Evolutionary conservation across 306 rosid genomes (phyloP).

Genomic region (Inga laurina): DNA sequence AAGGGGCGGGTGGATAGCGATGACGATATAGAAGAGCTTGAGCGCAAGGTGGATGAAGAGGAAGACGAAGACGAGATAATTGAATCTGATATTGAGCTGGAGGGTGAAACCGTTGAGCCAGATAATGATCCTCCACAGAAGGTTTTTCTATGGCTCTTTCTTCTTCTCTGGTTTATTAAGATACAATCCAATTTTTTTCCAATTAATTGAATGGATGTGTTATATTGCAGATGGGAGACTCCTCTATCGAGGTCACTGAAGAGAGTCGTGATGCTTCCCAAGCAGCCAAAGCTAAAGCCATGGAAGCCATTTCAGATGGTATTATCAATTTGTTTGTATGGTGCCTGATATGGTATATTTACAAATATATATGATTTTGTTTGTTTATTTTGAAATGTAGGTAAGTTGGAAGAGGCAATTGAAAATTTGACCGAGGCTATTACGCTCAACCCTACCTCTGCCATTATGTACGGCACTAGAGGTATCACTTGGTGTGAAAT

Average conservation of each 20-base stretch:
- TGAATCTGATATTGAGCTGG: slow-evolving; percentile 86
- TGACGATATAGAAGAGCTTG: slow-evolving; percentile 60
- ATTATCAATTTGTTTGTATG: background rate
- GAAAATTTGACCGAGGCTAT: slow-evolving; percentile 77
- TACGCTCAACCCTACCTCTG: slow-evolving; percentile 78
- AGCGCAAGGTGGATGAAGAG: slow-evolving; percentile 52
- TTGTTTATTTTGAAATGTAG: slow-evolving; percentile 41
- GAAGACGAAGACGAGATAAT: slow-evolving; percentile 79
- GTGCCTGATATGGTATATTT: background rate
- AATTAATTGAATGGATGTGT: background rate
- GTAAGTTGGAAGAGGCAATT: slow-evolving; percentile 74
- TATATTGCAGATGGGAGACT: slow-evolving; percentile 77
- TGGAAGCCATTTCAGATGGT: slow-evolving; percentile 88
- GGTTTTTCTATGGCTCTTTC: slow-evolving; percentile 27
- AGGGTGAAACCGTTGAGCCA: slow-evolving; percentile 79
- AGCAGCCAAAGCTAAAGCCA: slow-evolving; percentile 62
- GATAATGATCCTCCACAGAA: slow-evolving; percentile 87
- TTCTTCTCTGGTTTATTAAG: background rate
- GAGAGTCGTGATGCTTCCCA: slow-evolving; percentile 84
- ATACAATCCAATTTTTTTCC: background rate
- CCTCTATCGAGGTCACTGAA: slow-evolving; percentile 69
- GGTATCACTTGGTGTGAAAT: slow-evolving; percentile 44
- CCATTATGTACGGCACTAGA: slow-evolving; percentile 88
- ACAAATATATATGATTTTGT: background rate
- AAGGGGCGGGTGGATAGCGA: slow-evolving; percentile 64